Percentiles rank a stretch among this genome's conserved stretches.
These are phyloP conservation scores for Tulasnella sp. DNA, from an alignment of 768 basidiomycete species.

Conservation along the genomic window DNA sequence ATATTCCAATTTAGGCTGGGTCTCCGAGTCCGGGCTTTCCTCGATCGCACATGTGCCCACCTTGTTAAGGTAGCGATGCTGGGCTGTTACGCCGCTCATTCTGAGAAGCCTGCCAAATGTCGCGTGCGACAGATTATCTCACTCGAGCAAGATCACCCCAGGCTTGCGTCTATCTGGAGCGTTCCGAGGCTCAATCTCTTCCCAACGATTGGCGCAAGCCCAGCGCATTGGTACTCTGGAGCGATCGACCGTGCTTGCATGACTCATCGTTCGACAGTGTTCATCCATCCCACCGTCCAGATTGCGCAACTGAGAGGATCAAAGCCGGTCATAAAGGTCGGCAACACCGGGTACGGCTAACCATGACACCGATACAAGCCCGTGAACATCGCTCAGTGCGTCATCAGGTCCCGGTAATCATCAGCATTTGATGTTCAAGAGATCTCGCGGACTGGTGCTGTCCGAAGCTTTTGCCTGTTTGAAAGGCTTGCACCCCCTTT, in stretches of 20 bases:
- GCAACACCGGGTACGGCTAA: neutral
- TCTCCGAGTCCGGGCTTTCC: neutral
- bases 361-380: neutral
- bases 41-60: conserved; percentile 1
- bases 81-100: conserved; percentile 1
- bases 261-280: neutral
- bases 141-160: conserved; percentile 12
- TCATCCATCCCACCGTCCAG: neutral
- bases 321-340: neutral
- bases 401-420: neutral
- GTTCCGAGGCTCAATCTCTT: conserved; percentile 8
- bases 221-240: neutral
- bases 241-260: neutral
- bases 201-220: conserved; percentile 13
- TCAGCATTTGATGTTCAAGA: neutral
- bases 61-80: neutral
- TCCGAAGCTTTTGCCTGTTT: neutral
- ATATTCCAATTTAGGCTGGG: neutral
- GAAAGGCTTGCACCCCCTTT: neutral
- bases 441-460: neutral
- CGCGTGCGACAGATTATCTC: neutral
- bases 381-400: neutral
- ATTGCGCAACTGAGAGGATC: neutral
- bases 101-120: neutral
- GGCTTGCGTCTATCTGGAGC: conserved; percentile 2